phyloP scores from a whole-genome alignment of 2,329 filamentous ascomycete genomes.

The Sarocladium kiliense region DNA sequence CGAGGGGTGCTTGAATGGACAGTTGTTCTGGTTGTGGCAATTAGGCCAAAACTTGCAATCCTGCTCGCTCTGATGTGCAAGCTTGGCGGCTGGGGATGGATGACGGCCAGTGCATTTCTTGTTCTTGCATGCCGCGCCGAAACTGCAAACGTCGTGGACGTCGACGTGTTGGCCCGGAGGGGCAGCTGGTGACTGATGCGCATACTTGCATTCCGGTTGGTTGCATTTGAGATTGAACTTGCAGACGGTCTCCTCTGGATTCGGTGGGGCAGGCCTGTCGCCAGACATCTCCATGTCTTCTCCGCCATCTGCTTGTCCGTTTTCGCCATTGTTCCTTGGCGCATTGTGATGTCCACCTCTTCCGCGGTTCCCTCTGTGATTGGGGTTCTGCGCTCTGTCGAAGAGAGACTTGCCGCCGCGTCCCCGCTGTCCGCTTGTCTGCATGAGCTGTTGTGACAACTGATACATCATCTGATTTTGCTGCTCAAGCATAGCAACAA shows the following conservation, averaged over 20 bases:
- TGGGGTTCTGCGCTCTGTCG: slow-evolving; percentile 61
- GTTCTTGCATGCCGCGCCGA: slow-evolving; percentile 91
- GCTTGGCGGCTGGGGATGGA: slow-evolving; percentile 79
- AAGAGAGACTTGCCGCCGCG: slow-evolving; percentile 60
- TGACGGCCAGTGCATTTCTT: slow-evolving; percentile 88
- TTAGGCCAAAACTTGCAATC: slow-evolving; percentile 91
- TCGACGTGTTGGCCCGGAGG: slow-evolving; percentile 74
- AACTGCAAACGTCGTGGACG: slow-evolving; percentile 73
- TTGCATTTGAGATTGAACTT: slow-evolving; percentile 86
- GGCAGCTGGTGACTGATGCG: slow-evolving; percentile 89
- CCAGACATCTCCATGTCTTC: slow-evolving; percentile 62
- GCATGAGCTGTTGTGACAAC: slow-evolving; percentile 58
- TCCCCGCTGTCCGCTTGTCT: slow-evolving; percentile 41
- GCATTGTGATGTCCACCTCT: slow-evolving; percentile 29
- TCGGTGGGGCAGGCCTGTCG: slow-evolving; percentile 47
- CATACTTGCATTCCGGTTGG: slow-evolving; percentile 85
- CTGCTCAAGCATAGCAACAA: slow-evolving; percentile 77
- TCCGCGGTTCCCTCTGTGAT: slow-evolving; percentile 37
- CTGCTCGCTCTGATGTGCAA: slow-evolving; percentile 73
- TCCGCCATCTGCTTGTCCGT: slow-evolving; percentile 28
- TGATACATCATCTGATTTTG: slow-evolving; percentile 83
- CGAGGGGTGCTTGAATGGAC: slow-evolving; percentile 82
- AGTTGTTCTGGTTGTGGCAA: slow-evolving; percentile 81
- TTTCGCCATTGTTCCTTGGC: slow-evolving; percentile 28
- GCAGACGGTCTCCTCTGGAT: slow-evolving; percentile 68